A percentile compares a stretch with the other conserved stretches of the same genome.
These are phyloP conservation scores for Xylariaceae sp. DNA, from an alignment of 2,329 filamentous ascomycete genomes.

Conservation along the genomic window DNA sequence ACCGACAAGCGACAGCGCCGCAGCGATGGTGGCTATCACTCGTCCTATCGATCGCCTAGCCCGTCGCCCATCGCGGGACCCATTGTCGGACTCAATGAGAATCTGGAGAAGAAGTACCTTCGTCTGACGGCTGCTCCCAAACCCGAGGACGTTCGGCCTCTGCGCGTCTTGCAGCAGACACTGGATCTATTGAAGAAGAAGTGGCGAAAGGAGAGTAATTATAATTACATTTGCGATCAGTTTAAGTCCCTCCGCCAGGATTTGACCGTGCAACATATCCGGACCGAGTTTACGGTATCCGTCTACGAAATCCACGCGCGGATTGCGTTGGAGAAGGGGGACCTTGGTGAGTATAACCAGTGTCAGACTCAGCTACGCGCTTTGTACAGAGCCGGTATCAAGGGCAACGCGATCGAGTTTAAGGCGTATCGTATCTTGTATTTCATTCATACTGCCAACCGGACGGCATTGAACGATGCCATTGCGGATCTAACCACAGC, in stretches of 20 bases:
- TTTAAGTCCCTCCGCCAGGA: constrained; percentile 98
- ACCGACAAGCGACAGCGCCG: constrained; percentile 86
- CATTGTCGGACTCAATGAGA: constrained; percentile 77
- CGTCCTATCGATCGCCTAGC: constrained; percentile 50
- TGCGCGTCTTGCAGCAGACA: constrained; percentile 73
- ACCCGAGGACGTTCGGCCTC: constrained; percentile 80
- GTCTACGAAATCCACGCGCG: constrained; percentile 98
- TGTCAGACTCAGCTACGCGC: constrained; percentile 96
- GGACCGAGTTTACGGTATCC: constrained; percentile 90
- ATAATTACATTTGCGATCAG: constrained; percentile 97
- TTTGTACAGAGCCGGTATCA: constrained; percentile 79
- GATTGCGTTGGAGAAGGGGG: constrained; percentile 95
- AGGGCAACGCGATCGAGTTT: constrained; percentile 90
- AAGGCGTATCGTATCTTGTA: constrained; percentile 99
- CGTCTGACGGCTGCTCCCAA: constrained; percentile 88
- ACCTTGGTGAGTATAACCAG: constrained; percentile 99
- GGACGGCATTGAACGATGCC: constrained; percentile 94
- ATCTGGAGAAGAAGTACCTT: constrained; percentile 89
- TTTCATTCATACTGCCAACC: constrained; percentile 98
- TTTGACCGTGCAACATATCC: constrained; percentile 94
- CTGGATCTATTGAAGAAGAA: constrained; percentile 87
- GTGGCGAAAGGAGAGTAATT: constrained; percentile 91
- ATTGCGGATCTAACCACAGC: constrained; percentile 96
- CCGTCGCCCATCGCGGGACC: constrained; percentile 59
- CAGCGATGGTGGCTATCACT: constrained; percentile 65